phyloP scores from a whole-genome alignment of 768 basidiomycete genomes.

The Harrya chromipes region DNA sequence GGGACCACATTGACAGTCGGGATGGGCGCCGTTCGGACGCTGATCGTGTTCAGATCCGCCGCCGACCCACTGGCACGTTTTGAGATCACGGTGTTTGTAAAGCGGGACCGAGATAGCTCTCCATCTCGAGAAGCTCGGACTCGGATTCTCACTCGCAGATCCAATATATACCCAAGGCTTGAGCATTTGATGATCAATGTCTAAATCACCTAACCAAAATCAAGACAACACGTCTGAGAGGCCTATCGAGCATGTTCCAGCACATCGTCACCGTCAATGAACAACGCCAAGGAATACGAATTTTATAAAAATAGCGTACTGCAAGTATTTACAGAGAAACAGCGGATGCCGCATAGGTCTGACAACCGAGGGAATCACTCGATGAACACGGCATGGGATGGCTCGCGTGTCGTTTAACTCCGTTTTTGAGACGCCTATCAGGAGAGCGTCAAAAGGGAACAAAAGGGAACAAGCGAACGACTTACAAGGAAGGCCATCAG shows the following conservation, averaged over 20 bases:
- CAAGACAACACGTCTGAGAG: no score
- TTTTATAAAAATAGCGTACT: conserved; percentile 27
- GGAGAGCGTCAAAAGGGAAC: background rate
- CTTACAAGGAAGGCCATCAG: conserved; percentile 69
- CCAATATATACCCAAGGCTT: no score
- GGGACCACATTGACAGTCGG: no score
- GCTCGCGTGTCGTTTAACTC: conserved; percentile 5
- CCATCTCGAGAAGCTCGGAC: no score
- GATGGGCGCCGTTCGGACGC: no score
- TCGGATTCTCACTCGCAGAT: no score
- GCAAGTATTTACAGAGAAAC: conserved; percentile 14
- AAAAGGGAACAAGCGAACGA: background rate
- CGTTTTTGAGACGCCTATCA: conserved; percentile 30
- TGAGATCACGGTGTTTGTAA: background rate
- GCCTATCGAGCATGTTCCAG: no score
- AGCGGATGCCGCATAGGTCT: background rate
- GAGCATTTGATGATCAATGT: background rate
- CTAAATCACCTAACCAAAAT: no score
- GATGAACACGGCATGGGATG: background rate
- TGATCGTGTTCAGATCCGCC: no score
- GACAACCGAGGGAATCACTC: background rate
- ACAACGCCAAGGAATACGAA: conserved; percentile 15
- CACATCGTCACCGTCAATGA: background rate
- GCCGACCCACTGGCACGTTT: background rate
- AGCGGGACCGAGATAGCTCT: background rate